A percentile compares a stretch with the other conserved stretches of the same genome.
phyloP scores from a whole-genome alignment of 2,329 filamentous ascomycete genomes.

The Fusarium irregulare region DNA sequence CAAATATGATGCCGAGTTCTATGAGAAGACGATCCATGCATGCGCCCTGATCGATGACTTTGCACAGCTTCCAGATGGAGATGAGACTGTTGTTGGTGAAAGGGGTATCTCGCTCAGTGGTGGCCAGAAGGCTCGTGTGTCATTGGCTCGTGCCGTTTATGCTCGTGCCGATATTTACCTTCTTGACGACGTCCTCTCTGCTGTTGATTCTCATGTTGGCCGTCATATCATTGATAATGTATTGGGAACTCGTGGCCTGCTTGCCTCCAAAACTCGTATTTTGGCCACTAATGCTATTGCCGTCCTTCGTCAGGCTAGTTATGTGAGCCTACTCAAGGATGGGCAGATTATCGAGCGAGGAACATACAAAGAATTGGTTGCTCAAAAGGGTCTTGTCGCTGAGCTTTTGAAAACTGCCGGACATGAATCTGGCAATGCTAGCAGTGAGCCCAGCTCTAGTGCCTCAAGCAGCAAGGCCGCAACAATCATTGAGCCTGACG shows the following conservation, averaged over 20 bases:
- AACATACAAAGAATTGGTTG: constrained; percentile 89
- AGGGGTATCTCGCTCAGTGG: constrained; percentile 95
- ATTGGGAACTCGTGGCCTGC: constrained; percentile 83
- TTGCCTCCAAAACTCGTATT: constrained; percentile 88
- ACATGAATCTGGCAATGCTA: constrained; percentile 61
- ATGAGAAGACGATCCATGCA: constrained; percentile 90
- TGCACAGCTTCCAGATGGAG: constrained; percentile 89
- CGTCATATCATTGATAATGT: constrained; percentile 95
- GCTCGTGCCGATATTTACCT: constrained; percentile 96
- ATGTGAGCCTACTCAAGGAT: constrained; percentile 85
- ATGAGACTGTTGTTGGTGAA: constrained; percentile 96
- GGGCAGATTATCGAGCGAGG: constrained; percentile 87
- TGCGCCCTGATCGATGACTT: constrained; percentile 95
- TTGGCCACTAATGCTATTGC: constrained; percentile 95
- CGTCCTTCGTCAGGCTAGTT: constrained; percentile 88
- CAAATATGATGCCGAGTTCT: constrained; percentile 91
- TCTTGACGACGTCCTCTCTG: constrained; percentile 92
- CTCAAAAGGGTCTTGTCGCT: constrained; percentile 91
- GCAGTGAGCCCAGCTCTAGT: constrained; percentile 58
- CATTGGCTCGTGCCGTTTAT: constrained; percentile 93
- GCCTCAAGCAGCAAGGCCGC: constrained; percentile 64
- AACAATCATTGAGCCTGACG: constrained; percentile 65
- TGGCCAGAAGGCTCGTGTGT: constrained; percentile 94
- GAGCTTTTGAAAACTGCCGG: constrained; percentile 84
- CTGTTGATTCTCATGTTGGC: constrained; percentile 98